Percentiles rank a stretch among this genome's conserved stretches.
These are phyloP conservation scores for Metarhizium sp. DNA, from an alignment of 2,329 filamentous ascomycete genomes.

Conservation along the genomic window DNA sequence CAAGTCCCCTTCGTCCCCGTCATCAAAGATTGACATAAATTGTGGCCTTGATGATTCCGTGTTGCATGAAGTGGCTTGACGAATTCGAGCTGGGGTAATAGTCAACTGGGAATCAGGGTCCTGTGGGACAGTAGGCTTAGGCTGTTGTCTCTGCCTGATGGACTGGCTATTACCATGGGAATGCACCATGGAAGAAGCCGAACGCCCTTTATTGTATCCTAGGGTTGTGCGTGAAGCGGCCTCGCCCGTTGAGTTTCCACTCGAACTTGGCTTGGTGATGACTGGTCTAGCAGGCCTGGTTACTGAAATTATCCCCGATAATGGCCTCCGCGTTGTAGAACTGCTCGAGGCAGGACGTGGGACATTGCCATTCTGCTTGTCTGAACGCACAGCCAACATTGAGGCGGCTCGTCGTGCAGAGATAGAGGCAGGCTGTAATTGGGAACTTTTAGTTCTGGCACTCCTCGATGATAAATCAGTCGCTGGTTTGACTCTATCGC, in stretches of 20 bases:
- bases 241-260: slow-evolving; percentile 51
- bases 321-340: slow-evolving; percentile 14
- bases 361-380: slow-evolving; percentile 4
- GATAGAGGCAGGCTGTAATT: slow-evolving; percentile 19
- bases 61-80: slow-evolving; percentile 10
- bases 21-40: slow-evolving; percentile 51
- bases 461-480: background rate
- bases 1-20: slow-evolving; percentile 32
- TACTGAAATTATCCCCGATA: slow-evolving; percentile 21
- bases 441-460: slow-evolving; percentile 3
- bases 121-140: slow-evolving; percentile 8
- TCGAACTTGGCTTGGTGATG: slow-evolving; percentile 36
- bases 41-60: slow-evolving; percentile 31
- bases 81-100: slow-evolving; percentile 35
- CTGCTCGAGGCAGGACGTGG: background rate
- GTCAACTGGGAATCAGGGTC: slow-evolving; percentile 23
- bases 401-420: slow-evolving; percentile 44
- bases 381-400: slow-evolving; percentile 34
- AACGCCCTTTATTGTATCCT: slow-evolving; percentile 73
- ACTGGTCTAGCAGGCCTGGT: slow-evolving; percentile 27
- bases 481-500: background rate
- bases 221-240: slow-evolving; percentile 71
- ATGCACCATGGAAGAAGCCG: slow-evolving; percentile 37
- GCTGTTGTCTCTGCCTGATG: slow-evolving; percentile 7
- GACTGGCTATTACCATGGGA: slow-evolving; percentile 11